Conservation (phyloP, 2,329 filamentous ascomycete species). For the Dactylellina cionopaga region DNA sequence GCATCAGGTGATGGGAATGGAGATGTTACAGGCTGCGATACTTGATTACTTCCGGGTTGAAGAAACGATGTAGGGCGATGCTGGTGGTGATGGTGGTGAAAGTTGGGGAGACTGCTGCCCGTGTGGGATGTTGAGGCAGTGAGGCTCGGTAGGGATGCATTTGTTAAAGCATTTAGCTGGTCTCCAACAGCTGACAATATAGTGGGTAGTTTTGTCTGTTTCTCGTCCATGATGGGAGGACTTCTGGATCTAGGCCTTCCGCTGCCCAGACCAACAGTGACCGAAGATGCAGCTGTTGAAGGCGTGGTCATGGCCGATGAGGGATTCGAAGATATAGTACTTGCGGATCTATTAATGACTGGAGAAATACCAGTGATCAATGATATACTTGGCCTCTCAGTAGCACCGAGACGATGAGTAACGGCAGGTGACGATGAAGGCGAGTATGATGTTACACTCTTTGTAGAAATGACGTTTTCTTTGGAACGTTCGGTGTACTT, state of each 20-base stretch:
- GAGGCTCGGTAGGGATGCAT: constrained; percentile 28
- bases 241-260: constrained; percentile 33
- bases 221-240: constrained; percentile 33
- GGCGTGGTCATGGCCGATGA: constrained; percentile 40
- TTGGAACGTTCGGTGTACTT: constrained; percentile 23
- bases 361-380: constrained; percentile 43
- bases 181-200: constrained; percentile 42
- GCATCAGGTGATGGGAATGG: constrained; percentile 48
- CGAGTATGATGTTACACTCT: constrained; percentile 15
- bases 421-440: constrained; percentile 6
- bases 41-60: constrained; percentile 23
- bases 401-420: not conserved
- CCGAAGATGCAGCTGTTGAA: constrained; percentile 38
- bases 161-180: constrained; percentile 18
- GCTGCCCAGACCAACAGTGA: constrained; percentile 23
- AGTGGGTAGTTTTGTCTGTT: constrained; percentile 28
- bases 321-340: constrained; percentile 38
- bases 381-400: constrained; percentile 41
- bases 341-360: constrained; percentile 24
- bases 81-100: constrained; percentile 45
- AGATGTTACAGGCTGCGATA: constrained; percentile 29
- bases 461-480: constrained; percentile 1
- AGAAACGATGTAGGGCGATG: constrained; percentile 26
- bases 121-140: constrained; percentile 10
- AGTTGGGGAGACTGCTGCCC: constrained; percentile 36